A percentile compares a stretch with the other conserved stretches of the same genome.
These are phyloP conservation scores for Aaosphaeria arxii DNA, from an alignment of 2,329 filamentous ascomycete species.

Conservation along the genomic window DNA sequence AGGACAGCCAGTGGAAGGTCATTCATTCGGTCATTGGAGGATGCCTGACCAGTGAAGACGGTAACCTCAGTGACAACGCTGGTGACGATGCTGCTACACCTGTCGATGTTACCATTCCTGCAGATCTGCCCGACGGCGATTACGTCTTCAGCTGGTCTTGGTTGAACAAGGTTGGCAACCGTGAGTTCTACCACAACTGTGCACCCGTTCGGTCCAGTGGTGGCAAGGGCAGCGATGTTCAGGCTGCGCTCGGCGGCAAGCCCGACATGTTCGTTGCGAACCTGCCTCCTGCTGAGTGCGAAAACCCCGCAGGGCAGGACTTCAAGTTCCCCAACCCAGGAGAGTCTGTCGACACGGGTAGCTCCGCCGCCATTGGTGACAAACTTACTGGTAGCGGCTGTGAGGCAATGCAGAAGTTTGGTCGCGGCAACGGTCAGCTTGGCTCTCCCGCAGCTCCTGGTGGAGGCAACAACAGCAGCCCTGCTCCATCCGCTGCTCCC, in stretches of 20 bases:
- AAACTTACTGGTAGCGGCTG: conserved; percentile 26
- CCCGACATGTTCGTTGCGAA: conserved; percentile 78
- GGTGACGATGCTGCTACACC: conserved; percentile 54
- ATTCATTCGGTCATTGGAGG: conserved; percentile 86
- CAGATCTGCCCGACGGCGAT: conserved; percentile 66
- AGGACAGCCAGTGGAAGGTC: conserved; percentile 72
- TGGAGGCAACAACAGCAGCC: background rate
- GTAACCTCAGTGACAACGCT: conserved; percentile 29
- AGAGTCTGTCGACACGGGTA: conserved; percentile 38
- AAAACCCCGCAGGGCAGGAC: conserved; percentile 53
- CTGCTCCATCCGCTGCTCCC: conserved; percentile 2
- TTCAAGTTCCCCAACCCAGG: conserved; percentile 70
- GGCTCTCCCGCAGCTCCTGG: conserved; percentile 15
- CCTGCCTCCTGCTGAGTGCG: conserved; percentile 53
- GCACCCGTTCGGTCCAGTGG: conserved; percentile 66
- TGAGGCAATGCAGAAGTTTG: conserved; percentile 22
- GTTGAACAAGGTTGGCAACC: conserved; percentile 89
- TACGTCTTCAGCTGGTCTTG: conserved; percentile 89
- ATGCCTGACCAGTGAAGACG: conserved; percentile 64
- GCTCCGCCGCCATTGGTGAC: conserved; percentile 3
- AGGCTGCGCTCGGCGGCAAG: conserved; percentile 52
- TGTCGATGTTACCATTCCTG: conserved; percentile 71
- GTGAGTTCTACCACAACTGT: conserved; percentile 98
- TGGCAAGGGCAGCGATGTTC: conserved; percentile 8
- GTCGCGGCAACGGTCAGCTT: conserved; percentile 27